Evolutionary conservation across 805 yeast species (phyloP), one percentile per base, ranked within the genome.

Genomic region (Yarrowia sp.): DNA sequence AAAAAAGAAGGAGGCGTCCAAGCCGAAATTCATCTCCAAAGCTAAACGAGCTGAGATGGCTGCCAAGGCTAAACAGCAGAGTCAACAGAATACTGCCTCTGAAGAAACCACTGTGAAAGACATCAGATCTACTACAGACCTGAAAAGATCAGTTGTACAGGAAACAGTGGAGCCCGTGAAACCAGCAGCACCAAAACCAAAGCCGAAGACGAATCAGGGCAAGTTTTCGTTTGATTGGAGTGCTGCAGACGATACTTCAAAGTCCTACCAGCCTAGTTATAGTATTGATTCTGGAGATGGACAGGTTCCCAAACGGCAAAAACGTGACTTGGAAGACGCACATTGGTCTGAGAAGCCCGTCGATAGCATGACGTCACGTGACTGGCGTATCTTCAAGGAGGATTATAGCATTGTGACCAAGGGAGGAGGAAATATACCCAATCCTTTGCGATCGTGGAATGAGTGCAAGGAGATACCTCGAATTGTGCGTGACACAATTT

Each of bases 301-400:
- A 56, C 44, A 61, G 19, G 69, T 61, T 47, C 46, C 60, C n/a
- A 69, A 67, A 19, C 56, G 33, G 19, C 33, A 66, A 33, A 44
- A 71, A 67, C 64, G 60, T 42, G 40, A 70, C 70, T 52, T 72
- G 47, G 47, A 42, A 69, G 71, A 71, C n/a, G 42, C 73, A 10
- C 87, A 83, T 68, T 95, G 98, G 98, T 78, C 86, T 0, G 82
- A 86, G 47, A 95, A 94, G 73, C 75, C 83, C 0, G 76, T 87
- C 1, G 76, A 76, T 0, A 82, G 84, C 47, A 92, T 94, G 98
- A 84, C 85, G 0, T 79, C 82, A 0, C 81, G 98, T 70, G 98
- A 95, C 76, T 94, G 98, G 98, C 82, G 97, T 68, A 88, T 92
- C 40, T 80, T 94, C 76, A 84, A 83, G 70, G 96, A 91, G 72